Conservation (phyloP, 1,284 basidiomycete genomes). For the Fomes fomentarius region DNA sequence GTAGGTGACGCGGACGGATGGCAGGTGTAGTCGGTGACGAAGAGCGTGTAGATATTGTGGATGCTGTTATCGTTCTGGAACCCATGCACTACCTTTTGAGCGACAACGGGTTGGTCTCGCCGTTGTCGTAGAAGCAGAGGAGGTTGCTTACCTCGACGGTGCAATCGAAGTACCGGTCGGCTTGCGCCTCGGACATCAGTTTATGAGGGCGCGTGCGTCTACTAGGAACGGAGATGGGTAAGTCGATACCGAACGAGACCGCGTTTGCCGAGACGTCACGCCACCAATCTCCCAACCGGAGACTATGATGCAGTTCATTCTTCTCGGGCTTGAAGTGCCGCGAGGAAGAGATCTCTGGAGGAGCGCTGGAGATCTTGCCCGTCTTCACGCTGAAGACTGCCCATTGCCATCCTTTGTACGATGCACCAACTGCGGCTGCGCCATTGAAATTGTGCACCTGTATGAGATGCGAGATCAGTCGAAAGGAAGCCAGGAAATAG, state of each 20-base stretch:
- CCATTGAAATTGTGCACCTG: too few relatives aligned
- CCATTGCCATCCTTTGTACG: conserved; percentile 34
- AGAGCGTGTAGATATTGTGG: conserved; percentile 46
- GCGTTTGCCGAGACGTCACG: conserved; percentile 6
- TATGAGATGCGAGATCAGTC: too few relatives aligned
- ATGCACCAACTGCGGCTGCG: conserved; percentile 34
- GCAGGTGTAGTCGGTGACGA: conserved; percentile 69
- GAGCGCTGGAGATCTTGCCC: conserved; percentile 10
- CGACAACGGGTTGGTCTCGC: too few relatives aligned
- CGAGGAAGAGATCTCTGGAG: neutral
- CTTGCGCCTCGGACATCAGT: conserved; percentile 46
- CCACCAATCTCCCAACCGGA: conserved; percentile 54
- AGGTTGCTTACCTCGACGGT: conserved; percentile 58
- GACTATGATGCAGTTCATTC: conserved; percentile 40
- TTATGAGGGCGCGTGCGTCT: conserved; percentile 38
- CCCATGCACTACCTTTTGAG: conserved; percentile 50
- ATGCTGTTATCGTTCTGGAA: conserved; percentile 37
- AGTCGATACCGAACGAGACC: neutral
- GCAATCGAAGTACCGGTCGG: conserved; percentile 63
- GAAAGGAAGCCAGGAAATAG: too few relatives aligned
- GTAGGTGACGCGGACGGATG: conserved; percentile 39
- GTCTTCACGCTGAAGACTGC: conserved; percentile 31
- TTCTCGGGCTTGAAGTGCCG: conserved; percentile 26
- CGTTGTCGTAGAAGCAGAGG: neutral
- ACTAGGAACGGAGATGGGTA: neutral